Evolutionary conservation across 805 yeast genomes (phyloP), one percentile per base, ranked within the genome.

Genomic region (Schizosaccharomyces pombe): DNA sequence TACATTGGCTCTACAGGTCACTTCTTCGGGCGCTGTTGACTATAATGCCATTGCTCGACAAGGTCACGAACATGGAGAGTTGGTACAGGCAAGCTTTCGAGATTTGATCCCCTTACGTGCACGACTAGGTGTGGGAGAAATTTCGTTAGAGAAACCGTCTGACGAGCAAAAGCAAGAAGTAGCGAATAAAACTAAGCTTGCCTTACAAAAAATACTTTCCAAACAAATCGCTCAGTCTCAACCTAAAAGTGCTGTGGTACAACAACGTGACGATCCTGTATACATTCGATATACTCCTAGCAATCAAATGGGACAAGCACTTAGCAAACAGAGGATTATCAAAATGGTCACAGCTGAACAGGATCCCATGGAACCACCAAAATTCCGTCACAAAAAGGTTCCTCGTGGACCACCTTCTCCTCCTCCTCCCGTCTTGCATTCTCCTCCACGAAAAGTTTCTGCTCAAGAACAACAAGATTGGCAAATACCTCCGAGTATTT

Each of bases 331-430:
- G 56, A 66, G 84, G 56, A 67, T 73, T 3, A 73, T 86, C 29
- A 78, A 78, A 60, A 77, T 87, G 47, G 77, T 78, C 12, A 84
- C 80, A 55, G 74, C 71, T 49, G 74, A 78, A 57, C 72, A 74
- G 52, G 97, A 89, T 67, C 97, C 97, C 0, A 73, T 87, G 74
- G 77, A 84, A 34, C 95, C 95, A 0, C 79, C 87, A 0, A 77
- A 78, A 56, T 79, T 80, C 67, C 80, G 78, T 62, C 70, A 81
- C 55, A 77, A 85, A 37, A 80, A 81, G 58, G 78, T 82, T 31
- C 82, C 91, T 3, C 55, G 62, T 6, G 60, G 79, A 0, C 80
- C 83, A 0, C 74, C 81, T 0, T 76, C 85, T 0, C 93, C 94
- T 0, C 76, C 85, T 0, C 72, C 85, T 47, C 78, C 83, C n/a